Base-by-base conservation (phyloP, 495 filamentous ascomycete genomes). In the Talaromyces stipitatus region DNA sequence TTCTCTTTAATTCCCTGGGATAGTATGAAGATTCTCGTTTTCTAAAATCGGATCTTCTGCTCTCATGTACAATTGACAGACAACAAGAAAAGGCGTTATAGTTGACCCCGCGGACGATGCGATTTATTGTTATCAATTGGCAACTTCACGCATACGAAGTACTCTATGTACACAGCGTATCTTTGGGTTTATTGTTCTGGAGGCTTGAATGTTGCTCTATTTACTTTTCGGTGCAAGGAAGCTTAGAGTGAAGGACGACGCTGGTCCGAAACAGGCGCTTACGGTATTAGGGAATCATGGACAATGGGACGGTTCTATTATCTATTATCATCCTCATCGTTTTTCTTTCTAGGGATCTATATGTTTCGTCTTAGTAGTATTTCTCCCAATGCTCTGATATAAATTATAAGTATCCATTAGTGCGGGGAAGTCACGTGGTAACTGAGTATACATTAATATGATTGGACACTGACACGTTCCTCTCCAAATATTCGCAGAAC, bases 61-160 rank as follows among this genome's bases (percentile, higher is more conserved):
- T 51, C 27, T 28, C 24, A 51, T 28, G 48, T 51, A 51, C 16
- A 51, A 28, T 51, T 26, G 48, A 51, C 48, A 51, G 48, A 51
- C 24, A 51, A 51, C 48, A 28, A 48, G 36, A 48, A 48, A 51
- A 28, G 48, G 27, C 48, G 48, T 51, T 51, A 18, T 30, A 26
- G 11, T 16, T 28, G 24, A 20, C 14, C 45, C 24, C 45, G 22
- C 22, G 45, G 45, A 48, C 20, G 45, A 20, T 9, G 20, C 20
- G 45, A 26, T 26, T 26, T 14, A 14, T 12, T 24, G 10, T 48
- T 26, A 48, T 48, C 45, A 26, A n/a, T 48, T 30, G 48, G 48
- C 48, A 18, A 51, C 48, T 30, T 30, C 27, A 18, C 27, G 24
- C 16, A 30, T 26, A 28, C 8, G n/a, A 30, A 30, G 27, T 51